Evolutionary conservation across 192 early-diverging fungal species (phyloP).

Genomic region (Hyaloraphidium curvatum): DNA sequence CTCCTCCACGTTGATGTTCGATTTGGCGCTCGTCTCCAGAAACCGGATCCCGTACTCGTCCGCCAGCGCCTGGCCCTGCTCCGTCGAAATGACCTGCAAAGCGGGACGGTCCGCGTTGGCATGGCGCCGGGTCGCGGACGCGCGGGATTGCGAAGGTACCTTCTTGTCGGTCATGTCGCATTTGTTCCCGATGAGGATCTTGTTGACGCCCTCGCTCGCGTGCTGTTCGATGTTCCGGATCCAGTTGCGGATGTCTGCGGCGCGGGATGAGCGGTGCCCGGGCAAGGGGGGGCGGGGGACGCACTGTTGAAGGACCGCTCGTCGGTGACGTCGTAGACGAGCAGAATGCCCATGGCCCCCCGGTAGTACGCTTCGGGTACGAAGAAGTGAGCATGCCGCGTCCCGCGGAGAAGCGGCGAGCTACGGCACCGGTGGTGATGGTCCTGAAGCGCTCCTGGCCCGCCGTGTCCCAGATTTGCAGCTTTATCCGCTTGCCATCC

Average conservation of each 20-base stretch:
- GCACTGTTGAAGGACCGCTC: slow-evolving; percentile 93
- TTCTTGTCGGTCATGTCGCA: slow-evolving; percentile 94
- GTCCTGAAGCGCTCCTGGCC: slow-evolving; percentile 98
- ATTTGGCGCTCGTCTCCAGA: slow-evolving; percentile 94
- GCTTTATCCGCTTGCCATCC: slow-evolving; percentile 96
- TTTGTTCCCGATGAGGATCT: slow-evolving; percentile 98
- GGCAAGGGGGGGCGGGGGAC: slow-evolving; percentile 1
- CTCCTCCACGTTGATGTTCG: slow-evolving; percentile 87
- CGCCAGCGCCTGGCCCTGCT: slow-evolving; percentile 87
- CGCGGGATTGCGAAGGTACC: no score
- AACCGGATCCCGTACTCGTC: slow-evolving; percentile 90
- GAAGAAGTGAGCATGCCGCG: not conserved
- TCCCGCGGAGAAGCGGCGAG: not conserved
- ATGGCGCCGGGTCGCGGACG: no score
- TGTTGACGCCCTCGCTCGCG: slow-evolving; percentile 96
- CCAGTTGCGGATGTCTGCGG: slow-evolving; percentile 92
- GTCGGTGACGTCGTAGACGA: slow-evolving; percentile 97
- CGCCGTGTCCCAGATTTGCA: slow-evolving; percentile 99
- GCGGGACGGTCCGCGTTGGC: not conserved
- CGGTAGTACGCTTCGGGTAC: slow-evolving; percentile 72
- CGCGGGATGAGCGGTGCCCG: not conserved
- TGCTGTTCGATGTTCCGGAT: slow-evolving; percentile 99
- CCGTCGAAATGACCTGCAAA: slow-evolving; percentile 72
- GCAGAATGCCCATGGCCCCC: slow-evolving; percentile 96
- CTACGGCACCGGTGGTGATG: slow-evolving; percentile 70